Percentiles rank a stretch among this genome's conserved stretches.
Conservation (phyloP, 345 rosid species). For the Brassica juncea region DNA sequence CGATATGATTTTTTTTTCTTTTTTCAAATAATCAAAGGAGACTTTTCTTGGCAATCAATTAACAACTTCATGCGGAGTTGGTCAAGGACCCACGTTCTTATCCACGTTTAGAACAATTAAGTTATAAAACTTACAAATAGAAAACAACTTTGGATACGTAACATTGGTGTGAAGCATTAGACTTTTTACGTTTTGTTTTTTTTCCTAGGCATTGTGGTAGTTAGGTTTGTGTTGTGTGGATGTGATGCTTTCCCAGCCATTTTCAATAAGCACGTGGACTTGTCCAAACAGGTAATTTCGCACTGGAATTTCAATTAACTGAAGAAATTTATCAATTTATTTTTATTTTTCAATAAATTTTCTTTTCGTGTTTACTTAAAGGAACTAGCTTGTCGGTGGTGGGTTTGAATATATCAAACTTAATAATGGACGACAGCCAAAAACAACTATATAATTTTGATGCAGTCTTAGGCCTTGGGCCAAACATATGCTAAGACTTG, state of each 20-base stretch:
- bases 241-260: slow-evolving; percentile 24
- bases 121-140: not conserved
- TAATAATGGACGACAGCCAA: not conserved
- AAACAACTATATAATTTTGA: not conserved
- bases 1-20: not conserved
- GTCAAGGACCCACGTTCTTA: slow-evolving; percentile 18
- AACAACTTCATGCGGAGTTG: slow-evolving; percentile 28
- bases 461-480: not conserved
- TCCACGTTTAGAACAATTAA: not conserved
- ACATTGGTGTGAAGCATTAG: not conserved
- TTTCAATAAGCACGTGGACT: slow-evolving; percentile 20
- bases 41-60: slow-evolving; percentile 20
- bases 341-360: not conserved
- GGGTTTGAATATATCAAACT: not conserved
- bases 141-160: not conserved
- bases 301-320: not conserved
- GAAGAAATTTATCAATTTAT: not conserved
- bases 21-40: not conserved
- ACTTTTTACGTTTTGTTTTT: not conserved
- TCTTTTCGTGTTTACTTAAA: not conserved
- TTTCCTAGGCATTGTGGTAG: not conserved
- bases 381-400: slow-evolving; percentile 24
- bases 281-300: not conserved
- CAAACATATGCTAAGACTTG: not conserved
- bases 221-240: slow-evolving; percentile 38